phyloP scores from a whole-genome alignment of 2,329 filamentous ascomycete species.

The Hymenoscyphus occultus region DNA sequence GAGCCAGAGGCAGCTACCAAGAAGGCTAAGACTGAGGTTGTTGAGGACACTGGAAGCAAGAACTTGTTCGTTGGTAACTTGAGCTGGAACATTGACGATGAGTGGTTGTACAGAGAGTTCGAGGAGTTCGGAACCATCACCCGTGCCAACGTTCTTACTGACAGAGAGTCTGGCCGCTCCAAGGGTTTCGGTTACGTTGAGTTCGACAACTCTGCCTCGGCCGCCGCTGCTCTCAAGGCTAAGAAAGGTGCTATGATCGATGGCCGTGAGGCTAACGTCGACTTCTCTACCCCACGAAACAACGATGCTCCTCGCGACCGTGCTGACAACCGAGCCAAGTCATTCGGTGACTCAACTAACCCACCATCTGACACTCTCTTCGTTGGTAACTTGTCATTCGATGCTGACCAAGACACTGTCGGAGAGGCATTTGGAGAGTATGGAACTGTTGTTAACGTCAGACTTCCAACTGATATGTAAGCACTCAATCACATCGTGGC shows the following conservation, averaged over 20 bases:
- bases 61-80: conserved; percentile 73
- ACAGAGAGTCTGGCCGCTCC: conserved; percentile 63
- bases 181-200: conserved; percentile 76
- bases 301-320: conserved; percentile 47
- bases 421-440: conserved; percentile 61
- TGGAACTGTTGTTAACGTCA: conserved; percentile 62
- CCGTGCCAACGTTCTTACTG: conserved; percentile 64
- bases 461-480: conserved; percentile 64
- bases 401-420: conserved; percentile 62
- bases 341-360: conserved; percentile 63
- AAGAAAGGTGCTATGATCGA: conserved; percentile 66
- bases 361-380: conserved; percentile 67
- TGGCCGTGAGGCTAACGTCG: conserved; percentile 65
- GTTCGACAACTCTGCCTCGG: conserved; percentile 58
- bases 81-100: conserved; percentile 74
- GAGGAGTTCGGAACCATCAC: conserved; percentile 64
- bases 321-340: conserved; percentile 48
- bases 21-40: conserved; percentile 50
- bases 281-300: conserved; percentile 63
- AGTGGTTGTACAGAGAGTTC: conserved; percentile 67
- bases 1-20: conserved; percentile 44
- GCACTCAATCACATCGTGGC: conserved; percentile 19
- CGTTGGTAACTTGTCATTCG: conserved; percentile 69
- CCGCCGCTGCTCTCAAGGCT: conserved; percentile 59
- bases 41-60: conserved; percentile 44